Evolutionary conservation across 164 flowering plant genomes (phyloP), one percentile per base, ranked within the genome.

Genomic region (Vitis rotundifolia): DNA sequence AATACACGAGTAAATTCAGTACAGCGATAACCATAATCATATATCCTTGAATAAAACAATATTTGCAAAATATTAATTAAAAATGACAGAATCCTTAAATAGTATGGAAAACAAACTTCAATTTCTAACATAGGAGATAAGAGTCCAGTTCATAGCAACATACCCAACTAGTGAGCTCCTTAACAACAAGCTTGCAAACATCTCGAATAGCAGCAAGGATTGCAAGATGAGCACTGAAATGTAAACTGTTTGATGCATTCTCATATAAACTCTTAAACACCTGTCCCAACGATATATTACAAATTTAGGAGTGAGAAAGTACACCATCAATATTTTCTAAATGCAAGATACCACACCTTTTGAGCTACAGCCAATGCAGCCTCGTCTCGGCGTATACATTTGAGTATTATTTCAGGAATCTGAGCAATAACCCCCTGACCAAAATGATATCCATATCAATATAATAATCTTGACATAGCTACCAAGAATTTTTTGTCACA

Each of bases 151-250:
- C 44, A 31, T 6, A 31, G 44, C 44, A 4, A 31, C 91, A 69
- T 95, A 96, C 99, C 98, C 97, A 93, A 73, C 90, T 89, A 31
- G 98, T 96, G 26, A 96, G 84, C 78, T 92, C 97, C 88, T 93
- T 96, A 18, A 96, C 92, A 65, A 90, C 91, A 82, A 89, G 93
- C 89, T 91, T 93, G 90, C 96, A 93, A 50, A 93, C 94, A 87
- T 92, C 99, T 66, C 98, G 87, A 76, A 93, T 86, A 44, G 94
- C 91, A 72, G 89, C 90, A 72, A 96, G 76, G 69, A 92, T 89
- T 16, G 93, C 86, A 56, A 96, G 91, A 81, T 91, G 89, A 51
- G 93, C 89, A 73, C 77, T 73, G 54, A 92, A 87, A 78, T 88
- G 97, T 29, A 84, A 70, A 71, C 62, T 79, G 64, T 84, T 92